These are phyloP conservation scores for Penstemon barbatus DNA, from an alignment of 257 asterid species.

Conservation along the genomic window DNA sequence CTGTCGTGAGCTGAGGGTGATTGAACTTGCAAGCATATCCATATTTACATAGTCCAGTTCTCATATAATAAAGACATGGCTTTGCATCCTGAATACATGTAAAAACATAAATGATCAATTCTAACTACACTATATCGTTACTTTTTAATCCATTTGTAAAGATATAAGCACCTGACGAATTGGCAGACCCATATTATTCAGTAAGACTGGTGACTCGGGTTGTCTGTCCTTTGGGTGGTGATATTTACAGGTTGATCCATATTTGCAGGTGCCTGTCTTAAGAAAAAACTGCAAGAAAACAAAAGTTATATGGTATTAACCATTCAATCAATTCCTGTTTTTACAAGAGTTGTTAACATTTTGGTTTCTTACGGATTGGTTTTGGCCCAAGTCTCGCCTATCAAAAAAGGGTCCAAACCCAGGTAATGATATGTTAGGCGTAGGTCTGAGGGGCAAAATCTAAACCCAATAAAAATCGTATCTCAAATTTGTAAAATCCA, in stretches of 20 bases:
- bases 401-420: too few relatives aligned
- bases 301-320: slow-evolving; percentile 12
- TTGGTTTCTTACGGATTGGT: not conserved
- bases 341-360: not conserved
- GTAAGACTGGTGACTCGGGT: slow-evolving; percentile 32
- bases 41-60: slow-evolving; percentile 63
- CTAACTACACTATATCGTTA: slow-evolving; percentile 5
- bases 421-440: too few relatives aligned
- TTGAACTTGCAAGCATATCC: slow-evolving; percentile 67
- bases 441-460: too few relatives aligned
- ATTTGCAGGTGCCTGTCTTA: slow-evolving; percentile 77
- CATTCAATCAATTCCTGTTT: not conserved
- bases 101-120: slow-evolving; percentile 20
- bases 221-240: slow-evolving; percentile 67
- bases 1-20: slow-evolving; percentile 62
- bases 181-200: slow-evolving; percentile 65
- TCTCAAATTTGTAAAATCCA: too few relatives aligned
- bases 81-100: slow-evolving; percentile 46
- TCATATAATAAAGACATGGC: slow-evolving; percentile 63
- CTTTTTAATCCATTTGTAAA: not conserved
- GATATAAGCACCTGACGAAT: slow-evolving; percentile 64
- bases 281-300: slow-evolving; percentile 56
- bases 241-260: slow-evolving; percentile 64
- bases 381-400: too few relatives aligned
- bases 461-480: too few relatives aligned